Conservation (phyloP, 352 stramenopile species). For the Phytophthora ohioensis region DNA sequence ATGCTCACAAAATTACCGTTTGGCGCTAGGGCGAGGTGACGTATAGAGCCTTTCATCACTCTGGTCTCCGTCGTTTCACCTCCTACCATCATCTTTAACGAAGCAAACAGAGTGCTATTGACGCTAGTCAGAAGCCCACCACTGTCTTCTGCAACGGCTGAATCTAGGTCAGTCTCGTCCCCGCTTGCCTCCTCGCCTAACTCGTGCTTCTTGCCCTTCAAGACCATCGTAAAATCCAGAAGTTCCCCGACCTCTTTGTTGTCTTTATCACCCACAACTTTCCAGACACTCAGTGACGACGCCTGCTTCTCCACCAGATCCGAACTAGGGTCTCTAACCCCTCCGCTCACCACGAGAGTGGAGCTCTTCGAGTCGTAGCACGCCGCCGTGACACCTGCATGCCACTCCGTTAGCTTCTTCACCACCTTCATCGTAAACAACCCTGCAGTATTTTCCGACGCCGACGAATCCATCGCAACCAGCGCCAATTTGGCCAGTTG, state of each 20-base stretch:
- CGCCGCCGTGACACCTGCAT: constrained; percentile 56
- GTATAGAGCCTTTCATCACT: constrained; percentile 46
- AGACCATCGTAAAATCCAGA: constrained; percentile 75
- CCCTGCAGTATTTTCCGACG: constrained; percentile 15
- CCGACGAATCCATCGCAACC: constrained; percentile 34
- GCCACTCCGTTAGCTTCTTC: constrained; percentile 66
- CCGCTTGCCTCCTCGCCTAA: constrained; percentile 1
- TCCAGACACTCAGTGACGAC: constrained; percentile 78
- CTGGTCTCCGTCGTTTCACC: constrained; percentile 18
- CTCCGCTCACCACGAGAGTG: constrained; percentile 65
- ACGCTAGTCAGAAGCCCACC: constrained; percentile 34
- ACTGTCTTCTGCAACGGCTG: constrained; percentile 9
- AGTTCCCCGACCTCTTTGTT: constrained; percentile 59
- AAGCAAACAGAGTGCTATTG: constrained; percentile 40
- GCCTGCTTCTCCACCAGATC: constrained; percentile 55
- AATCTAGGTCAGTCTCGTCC: background rate
- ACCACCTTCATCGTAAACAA: constrained; percentile 52
- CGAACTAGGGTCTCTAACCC: constrained; percentile 61
- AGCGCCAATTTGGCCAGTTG: constrained; percentile 57
- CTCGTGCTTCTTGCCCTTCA: constrained; percentile 36
- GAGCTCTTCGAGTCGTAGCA: constrained; percentile 47
- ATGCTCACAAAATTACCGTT: constrained; percentile 64
- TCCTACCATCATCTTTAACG: constrained; percentile 56
- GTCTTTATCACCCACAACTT: constrained; percentile 38
- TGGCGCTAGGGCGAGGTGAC: constrained; percentile 54